Evolutionary conservation across 441 rosid species (phyloP).

Genomic region (Breynia disticha): DNA sequence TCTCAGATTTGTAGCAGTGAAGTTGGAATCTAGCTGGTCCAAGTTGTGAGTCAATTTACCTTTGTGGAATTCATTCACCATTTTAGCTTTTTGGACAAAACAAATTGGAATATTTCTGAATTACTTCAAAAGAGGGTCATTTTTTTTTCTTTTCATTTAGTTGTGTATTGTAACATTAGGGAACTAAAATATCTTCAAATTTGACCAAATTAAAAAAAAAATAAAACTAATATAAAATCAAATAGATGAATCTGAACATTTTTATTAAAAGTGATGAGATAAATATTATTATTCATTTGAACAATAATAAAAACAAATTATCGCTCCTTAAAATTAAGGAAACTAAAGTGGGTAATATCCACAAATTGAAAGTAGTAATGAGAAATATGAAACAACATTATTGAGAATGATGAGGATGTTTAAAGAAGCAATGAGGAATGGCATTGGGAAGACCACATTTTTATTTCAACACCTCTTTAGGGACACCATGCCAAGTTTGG

Average conservation of each 20-base stretch:
- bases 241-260: no score
- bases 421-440: conserved; percentile 1
- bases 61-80: neutral
- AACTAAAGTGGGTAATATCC: no score
- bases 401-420: neutral
- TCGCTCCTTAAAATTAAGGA: no score
- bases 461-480: neutral
- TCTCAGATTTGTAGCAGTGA: conserved; percentile 1
- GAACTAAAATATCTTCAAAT: no score
- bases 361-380: neutral
- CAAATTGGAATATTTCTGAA: neutral
- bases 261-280: no score
- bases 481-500: neutral
- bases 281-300: no score
- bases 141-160: neutral
- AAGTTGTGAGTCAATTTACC: neutral
- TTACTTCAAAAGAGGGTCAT: neutral
- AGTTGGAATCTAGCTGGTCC: neutral
- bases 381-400: neutral
- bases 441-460: neutral
- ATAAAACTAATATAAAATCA: no score
- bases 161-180: no score
- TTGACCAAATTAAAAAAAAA: no score
- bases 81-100: neutral
- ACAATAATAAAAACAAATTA: no score